Evolutionary conservation across 345 rosid genomes (phyloP).

Genomic region (Euphorbia lathyris): DNA sequence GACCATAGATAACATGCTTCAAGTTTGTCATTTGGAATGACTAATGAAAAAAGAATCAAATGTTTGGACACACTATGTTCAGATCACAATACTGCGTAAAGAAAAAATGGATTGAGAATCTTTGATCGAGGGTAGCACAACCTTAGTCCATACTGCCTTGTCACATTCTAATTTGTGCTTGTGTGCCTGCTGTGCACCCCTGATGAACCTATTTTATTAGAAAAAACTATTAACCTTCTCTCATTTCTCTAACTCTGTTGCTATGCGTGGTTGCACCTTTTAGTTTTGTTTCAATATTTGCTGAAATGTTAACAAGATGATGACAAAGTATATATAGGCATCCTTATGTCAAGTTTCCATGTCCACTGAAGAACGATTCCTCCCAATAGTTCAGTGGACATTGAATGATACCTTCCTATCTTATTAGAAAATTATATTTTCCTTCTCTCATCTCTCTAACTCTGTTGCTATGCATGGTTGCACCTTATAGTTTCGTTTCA

Average conservation of each 20-base stretch:
- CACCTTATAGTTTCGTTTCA: not conserved
- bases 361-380: not conserved
- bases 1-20: not conserved
- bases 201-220: not conserved
- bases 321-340: not conserved
- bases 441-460: not conserved
- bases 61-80: not conserved
- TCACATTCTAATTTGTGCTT: not conserved
- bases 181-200: not conserved
- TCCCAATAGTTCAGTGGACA: no score
- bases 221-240: not conserved
- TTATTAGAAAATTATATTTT: not conserved
- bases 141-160: not conserved
- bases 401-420: no score
- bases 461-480: not conserved
- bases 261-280: not conserved
- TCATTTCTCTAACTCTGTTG: not conserved
- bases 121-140: not conserved
- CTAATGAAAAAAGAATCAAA: not conserved
- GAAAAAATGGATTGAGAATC: not conserved
- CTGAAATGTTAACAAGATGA: not conserved
- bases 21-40: not conserved
- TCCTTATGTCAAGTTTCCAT: not conserved
- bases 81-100: not conserved
- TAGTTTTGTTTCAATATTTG: not conserved